phyloP scores from a whole-genome alignment of 352 stramenopile genomes.

The Phytopythium ostracodes region DNA sequence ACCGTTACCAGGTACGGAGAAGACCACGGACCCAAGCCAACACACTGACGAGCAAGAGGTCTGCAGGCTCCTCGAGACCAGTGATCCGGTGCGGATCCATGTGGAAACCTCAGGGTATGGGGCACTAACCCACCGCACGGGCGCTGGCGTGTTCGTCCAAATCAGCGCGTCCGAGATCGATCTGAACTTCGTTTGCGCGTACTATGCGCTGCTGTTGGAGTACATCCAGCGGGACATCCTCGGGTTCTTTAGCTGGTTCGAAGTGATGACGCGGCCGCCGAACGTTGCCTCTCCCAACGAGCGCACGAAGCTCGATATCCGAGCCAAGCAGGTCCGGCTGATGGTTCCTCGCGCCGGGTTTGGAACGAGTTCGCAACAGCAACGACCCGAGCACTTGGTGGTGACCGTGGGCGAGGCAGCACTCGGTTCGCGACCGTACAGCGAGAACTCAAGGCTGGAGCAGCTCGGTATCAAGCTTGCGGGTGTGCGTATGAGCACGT shows the following conservation, averaged over 20 bases:
- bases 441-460: constrained; percentile 35
- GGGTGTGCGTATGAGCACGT: constrained; percentile 38
- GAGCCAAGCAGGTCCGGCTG: constrained; percentile 32
- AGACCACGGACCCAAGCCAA: neutral
- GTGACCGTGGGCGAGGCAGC: constrained; percentile 38
- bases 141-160: constrained; percentile 36
- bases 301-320: constrained; percentile 56
- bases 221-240: constrained; percentile 60
- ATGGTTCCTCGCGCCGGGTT: constrained; percentile 43
- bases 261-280: constrained; percentile 39
- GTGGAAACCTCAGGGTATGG: constrained; percentile 49
- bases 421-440: constrained; percentile 40
- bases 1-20: neutral
- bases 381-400: constrained; percentile 50
- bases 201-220: constrained; percentile 39
- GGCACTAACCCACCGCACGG: constrained; percentile 35
- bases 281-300: constrained; percentile 24
- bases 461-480: constrained; percentile 44
- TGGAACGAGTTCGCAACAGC: constrained; percentile 31
- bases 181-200: constrained; percentile 56
- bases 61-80: constrained; percentile 34
- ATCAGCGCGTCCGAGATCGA: constrained; percentile 36
- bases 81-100: constrained; percentile 23
- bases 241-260: constrained; percentile 61
- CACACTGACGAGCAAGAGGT: constrained; percentile 21